Conservation (phyloP, 495 filamentous ascomycete species). For the Xylaria scruposa region DNA sequence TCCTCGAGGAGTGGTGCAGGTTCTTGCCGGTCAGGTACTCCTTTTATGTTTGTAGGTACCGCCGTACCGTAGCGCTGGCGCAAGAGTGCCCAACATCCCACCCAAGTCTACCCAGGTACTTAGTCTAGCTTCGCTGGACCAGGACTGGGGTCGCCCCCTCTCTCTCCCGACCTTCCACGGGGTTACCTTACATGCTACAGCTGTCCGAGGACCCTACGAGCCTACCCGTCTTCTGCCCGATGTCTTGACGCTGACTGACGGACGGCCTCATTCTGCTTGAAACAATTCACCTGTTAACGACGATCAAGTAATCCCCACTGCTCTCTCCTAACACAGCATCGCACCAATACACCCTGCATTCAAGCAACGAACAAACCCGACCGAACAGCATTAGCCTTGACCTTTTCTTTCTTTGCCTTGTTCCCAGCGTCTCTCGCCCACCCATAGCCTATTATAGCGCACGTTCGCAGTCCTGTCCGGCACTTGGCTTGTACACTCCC, state of each 20-base stretch:
- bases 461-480: conserved; percentile 19
- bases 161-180: conserved; percentile 22
- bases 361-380: conserved; percentile 7
- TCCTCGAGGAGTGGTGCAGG: not conserved
- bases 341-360: conserved; percentile 12
- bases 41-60: conserved; percentile 1
- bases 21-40: not conserved
- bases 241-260: conserved; percentile 18
- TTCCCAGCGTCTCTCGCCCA: conserved; percentile 16
- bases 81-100: conserved; percentile 12
- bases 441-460: conserved; percentile 26
- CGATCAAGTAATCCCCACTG: conserved; percentile 13
- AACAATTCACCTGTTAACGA: conserved; percentile 24
- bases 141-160: conserved; percentile 21
- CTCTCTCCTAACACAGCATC: conserved; percentile 5
- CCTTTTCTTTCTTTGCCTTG: conserved; percentile 24
- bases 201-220: conserved; percentile 17
- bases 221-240: conserved; percentile 22
- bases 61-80: not conserved
- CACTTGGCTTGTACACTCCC: conserved; percentile 16
- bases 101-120: not conserved
- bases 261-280: conserved; percentile 23
- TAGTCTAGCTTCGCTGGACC: conserved; percentile 17
- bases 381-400: not conserved
- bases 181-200: conserved; percentile 14